Evolutionary conservation across 2,329 filamentous ascomycete genomes (phyloP).

Genomic region (Talaromyces sp.): DNA sequence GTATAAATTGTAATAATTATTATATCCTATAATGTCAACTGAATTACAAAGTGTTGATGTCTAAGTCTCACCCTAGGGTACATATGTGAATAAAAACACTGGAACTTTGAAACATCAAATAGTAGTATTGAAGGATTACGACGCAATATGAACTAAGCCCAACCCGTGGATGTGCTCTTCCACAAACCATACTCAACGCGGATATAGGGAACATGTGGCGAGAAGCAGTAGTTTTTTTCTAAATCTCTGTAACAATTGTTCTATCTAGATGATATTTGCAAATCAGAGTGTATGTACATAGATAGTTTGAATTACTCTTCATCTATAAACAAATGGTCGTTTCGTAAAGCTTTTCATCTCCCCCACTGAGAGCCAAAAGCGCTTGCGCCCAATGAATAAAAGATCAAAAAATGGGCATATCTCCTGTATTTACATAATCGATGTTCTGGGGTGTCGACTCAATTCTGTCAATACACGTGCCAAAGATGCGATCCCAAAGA

Average conservation of each 20-base stretch:
- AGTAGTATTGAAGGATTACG: neutral
- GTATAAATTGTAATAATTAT: neutral
- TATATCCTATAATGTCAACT: neutral
- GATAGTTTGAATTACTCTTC: neutral
- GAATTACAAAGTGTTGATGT: neutral
- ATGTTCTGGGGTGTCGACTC: constrained; percentile 28
- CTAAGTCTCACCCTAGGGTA: too few species aligned
- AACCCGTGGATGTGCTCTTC: neutral
- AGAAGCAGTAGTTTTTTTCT: neutral
- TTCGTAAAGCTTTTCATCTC: neutral
- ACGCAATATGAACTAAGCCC: too few species aligned
- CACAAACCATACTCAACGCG: neutral
- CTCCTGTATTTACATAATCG: constrained; percentile 23
- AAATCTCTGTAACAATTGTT: neutral
- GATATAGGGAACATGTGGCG: neutral
- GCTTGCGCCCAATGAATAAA: neutral
- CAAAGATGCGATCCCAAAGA: constrained; percentile 34
- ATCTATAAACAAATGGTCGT: neutral
- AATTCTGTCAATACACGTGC: constrained; percentile 30
- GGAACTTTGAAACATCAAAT: neutral
- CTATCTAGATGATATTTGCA: neutral
- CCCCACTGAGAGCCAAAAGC: neutral
- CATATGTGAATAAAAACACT: neutral
- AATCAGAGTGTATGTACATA: neutral
- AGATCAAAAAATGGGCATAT: constrained; percentile 24